Conservation (phyloP, 192 early-diverging fungal species). For the Obelidium mucronatum region DNA sequence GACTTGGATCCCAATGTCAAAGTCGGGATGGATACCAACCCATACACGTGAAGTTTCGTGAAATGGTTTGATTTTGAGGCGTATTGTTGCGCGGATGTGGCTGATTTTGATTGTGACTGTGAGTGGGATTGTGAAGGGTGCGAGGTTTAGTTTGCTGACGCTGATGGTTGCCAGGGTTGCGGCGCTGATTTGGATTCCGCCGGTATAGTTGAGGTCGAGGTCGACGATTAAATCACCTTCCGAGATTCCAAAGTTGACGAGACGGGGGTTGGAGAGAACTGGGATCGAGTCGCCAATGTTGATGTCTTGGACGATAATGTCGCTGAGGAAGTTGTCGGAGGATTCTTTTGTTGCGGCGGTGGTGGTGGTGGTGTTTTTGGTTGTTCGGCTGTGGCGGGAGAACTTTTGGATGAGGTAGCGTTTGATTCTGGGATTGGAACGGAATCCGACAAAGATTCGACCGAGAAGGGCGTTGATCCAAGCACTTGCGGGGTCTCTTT, state of each 20-base stretch:
- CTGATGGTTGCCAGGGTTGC: constrained; percentile 69
- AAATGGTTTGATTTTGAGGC: constrained; percentile 79
- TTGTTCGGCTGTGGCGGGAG: constrained; percentile 6
- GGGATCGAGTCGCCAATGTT: constrained; percentile 81
- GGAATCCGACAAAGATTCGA: constrained; percentile 75
- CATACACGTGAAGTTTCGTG: constrained; percentile 81
- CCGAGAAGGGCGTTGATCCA: constrained; percentile 91
- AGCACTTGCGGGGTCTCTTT: constrained; percentile 58
- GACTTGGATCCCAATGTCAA: constrained; percentile 52
- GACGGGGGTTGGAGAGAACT: constrained; percentile 75
- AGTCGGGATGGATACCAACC: constrained; percentile 77
- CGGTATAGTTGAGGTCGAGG: constrained; percentile 77
- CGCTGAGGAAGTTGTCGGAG: constrained; percentile 50
- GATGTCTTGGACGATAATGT: constrained; percentile 79
- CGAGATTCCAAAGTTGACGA: constrained; percentile 73
- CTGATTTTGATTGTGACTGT: constrained; percentile 79
- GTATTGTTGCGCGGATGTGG: constrained; percentile 74
- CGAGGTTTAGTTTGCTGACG: constrained; percentile 62
- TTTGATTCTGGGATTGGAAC: constrained; percentile 49
- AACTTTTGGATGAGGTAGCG: constrained; percentile 50
- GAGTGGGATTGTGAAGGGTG: constrained; percentile 76
- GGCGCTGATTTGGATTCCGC: constrained; percentile 78
- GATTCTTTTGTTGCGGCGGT: too few species aligned
- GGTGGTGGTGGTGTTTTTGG: constrained; percentile 39
- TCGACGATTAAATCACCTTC: constrained; percentile 78